Base-by-base conservation (phyloP, 78 protist species). In the Cavenderia fasciculata region DNA sequence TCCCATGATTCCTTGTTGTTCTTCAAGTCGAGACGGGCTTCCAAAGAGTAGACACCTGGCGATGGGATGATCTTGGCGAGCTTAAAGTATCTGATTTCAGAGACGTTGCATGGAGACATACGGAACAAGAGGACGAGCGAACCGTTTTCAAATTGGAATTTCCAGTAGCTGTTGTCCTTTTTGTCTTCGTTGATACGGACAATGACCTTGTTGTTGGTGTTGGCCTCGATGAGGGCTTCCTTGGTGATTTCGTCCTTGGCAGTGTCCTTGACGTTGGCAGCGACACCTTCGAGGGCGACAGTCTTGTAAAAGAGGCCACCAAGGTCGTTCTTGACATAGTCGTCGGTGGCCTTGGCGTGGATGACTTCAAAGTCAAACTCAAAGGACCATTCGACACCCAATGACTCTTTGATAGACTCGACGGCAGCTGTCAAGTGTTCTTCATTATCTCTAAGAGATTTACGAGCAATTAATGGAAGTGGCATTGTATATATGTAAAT, bases 201-300 rank as follows among this genome's bases (percentile, higher is more conserved):
- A 11, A 52, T 41, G 34, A 82, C 62, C 33, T 82, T 82, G 27
- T 31, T 18, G 0, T 33, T 10, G 2, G 90, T 40, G 59, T 82
- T 82, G 57, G 90, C 90, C 33, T 82, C 90, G 43, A 82, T 18
- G 5, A 82, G 36, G 31, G 90, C 90, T 68, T 82, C 90, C 49
- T 82, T 82, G 56, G 78, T n/a, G 70, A 82, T 82, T 31, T 82
- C 90, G 29, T 82, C 43, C 73, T 82, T 68, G 23, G 44, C 25
- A 27, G 51, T 38, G 0, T 82, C 38, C 0, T 59, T 71, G 43
- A 82, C 46, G 29, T 56, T 31, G 14, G 54, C 66, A 7, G 56
- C 49, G n/a, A n/a, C n/a, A n/a, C n/a, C n/a, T n/a, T n/a, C n/a
- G 21, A 2, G 12, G 47, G 72, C 72, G 25, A 82, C 44, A 12